Evolutionary conservation across 352 stramenopile genomes (phyloP).

Genomic region (Phytophthora crassamura): DNA sequence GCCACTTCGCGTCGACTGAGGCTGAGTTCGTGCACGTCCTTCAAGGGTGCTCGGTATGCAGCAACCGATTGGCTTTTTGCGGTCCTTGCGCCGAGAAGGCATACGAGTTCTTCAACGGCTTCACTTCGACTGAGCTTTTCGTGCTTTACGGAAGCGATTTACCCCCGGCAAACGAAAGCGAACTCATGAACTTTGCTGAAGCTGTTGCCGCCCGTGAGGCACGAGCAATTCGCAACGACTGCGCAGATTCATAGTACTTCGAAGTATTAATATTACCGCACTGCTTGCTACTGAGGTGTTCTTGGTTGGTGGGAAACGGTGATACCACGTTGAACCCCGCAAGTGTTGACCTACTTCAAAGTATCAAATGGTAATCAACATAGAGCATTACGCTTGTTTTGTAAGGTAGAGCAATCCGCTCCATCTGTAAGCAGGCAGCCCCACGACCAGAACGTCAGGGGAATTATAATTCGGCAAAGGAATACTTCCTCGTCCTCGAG

Average conservation of each 20-base stretch:
- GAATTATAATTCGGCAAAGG: neutral
- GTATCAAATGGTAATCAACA: too few species aligned
- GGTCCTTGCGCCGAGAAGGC: constrained; percentile 48
- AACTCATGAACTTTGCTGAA: constrained; percentile 50
- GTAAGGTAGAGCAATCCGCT: too few species aligned
- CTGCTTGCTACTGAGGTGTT: too few species aligned
- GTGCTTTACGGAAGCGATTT: constrained; percentile 64
- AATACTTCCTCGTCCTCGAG: constrained; percentile 1
- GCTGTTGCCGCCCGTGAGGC: constrained; percentile 50
- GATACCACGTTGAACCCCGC: too few species aligned
- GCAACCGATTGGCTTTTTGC: constrained; percentile 64
- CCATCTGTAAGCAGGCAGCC: too few species aligned
- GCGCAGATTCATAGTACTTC: constrained; percentile 10
- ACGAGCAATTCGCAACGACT: constrained; percentile 29
- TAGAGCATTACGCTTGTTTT: too few species aligned
- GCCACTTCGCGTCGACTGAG: constrained; percentile 61
- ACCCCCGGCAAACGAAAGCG: constrained; percentile 53
- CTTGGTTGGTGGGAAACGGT: too few species aligned
- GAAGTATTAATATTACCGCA: too few species aligned
- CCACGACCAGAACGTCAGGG: constrained; percentile 4
- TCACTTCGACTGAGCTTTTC: constrained; percentile 58
- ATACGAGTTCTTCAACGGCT: constrained; percentile 71
- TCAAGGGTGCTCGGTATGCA: constrained; percentile 60
- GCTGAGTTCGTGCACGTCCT: constrained; percentile 65
- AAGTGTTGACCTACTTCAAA: too few species aligned